Base-by-base conservation (phyloP, 306 rosid species). In the Ziziphus jujuba region DNA sequence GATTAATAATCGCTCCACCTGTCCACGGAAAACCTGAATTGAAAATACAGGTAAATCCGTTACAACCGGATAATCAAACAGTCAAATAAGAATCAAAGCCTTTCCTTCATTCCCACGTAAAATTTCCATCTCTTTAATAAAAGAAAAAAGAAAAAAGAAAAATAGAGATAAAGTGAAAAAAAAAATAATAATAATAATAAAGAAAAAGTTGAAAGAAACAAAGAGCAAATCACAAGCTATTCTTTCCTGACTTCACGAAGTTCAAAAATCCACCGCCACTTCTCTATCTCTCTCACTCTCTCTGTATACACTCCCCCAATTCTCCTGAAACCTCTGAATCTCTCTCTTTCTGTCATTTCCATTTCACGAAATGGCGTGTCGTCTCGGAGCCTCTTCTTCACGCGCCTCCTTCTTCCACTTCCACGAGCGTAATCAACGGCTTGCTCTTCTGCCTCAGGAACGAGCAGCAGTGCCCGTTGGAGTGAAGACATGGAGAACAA, bases 291-390 rank as follows among this genome's bases (percentile, higher is more conserved):
- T 38, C 14, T 0, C 72, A 11, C 14, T 0, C 55, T 7, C 59
- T 19, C 36, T 50, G 53, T 0, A 11, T 9, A 17, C 22, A 20
- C 6, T 15, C 23, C 22, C 22, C n/a, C n/a, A n/a, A n/a, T n/a
- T n/a, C n/a, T n/a, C n/a, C 5, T 3, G 23, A 45, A 45, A 16
- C 3, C 33, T 28, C 33, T 28, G 33, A 28, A 28, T 28, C 33
- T 38, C 28, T 23, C 56, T 2, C 28, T 19, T 6, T 8, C 47
- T 19, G 7, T 44, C 72, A 61, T 20, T n/a, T n/a, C 66, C 20
- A n/a, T 9, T 7, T 34, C 54, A 9, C 25, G 1, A 25, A 75
- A 91, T 91, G 95, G 80, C 87, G 50, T 77, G 78, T 33, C 70
- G 49, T 47, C 52, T 87, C 24, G 81, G 88, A 57, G 57, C 75